Evolutionary conservation across 2,329 filamentous ascomycete species (phyloP).

Genomic region (Colletotrichum caudatum): DNA sequence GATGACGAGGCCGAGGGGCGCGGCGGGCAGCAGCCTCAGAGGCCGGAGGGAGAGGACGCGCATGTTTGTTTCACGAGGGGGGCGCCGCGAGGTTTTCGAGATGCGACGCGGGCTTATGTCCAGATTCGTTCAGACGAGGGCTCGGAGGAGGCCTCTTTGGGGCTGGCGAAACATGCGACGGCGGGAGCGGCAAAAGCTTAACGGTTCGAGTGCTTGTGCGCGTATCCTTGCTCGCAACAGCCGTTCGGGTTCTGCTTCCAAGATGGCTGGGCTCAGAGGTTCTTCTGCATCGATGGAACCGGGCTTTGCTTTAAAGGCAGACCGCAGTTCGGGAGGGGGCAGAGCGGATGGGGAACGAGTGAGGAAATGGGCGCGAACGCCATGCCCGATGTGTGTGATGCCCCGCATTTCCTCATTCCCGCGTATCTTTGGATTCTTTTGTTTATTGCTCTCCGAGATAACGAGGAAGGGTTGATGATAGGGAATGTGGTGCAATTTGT

Average conservation of each 20-base stretch:
- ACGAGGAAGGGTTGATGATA: background rate
- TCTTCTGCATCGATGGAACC: background rate
- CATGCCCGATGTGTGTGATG: background rate
- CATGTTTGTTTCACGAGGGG: slow-evolving; percentile 33
- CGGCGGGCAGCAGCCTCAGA: background rate
- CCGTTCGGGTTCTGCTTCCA: slow-evolving; percentile 1
- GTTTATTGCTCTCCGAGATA: background rate
- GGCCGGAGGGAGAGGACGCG: slow-evolving; percentile 6
- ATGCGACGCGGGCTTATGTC: slow-evolving; percentile 7
- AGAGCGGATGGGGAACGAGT: too few relatives aligned
- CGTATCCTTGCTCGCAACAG: background rate
- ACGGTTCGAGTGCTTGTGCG: slow-evolving; percentile 17
- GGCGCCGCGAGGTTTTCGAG: slow-evolving; percentile 6
- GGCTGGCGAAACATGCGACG: background rate
- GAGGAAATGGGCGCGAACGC: background rate
- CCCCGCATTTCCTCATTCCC: background rate
- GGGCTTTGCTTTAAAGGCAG: background rate
- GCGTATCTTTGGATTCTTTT: background rate
- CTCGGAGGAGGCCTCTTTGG: slow-evolving; percentile 23
- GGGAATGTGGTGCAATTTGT: background rate
- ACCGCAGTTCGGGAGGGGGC: background rate
- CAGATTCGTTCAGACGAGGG: slow-evolving; percentile 1
- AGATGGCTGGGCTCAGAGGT: background rate
- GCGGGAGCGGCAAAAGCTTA: slow-evolving; percentile 24
- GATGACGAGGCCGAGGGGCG: slow-evolving; percentile 27